A percentile compares a stretch with the other conserved stretches of the same genome.
phyloP scores from a whole-genome alignment of 2,329 filamentous ascomycete genomes.

The Diaporthe citrichinensis region DNA sequence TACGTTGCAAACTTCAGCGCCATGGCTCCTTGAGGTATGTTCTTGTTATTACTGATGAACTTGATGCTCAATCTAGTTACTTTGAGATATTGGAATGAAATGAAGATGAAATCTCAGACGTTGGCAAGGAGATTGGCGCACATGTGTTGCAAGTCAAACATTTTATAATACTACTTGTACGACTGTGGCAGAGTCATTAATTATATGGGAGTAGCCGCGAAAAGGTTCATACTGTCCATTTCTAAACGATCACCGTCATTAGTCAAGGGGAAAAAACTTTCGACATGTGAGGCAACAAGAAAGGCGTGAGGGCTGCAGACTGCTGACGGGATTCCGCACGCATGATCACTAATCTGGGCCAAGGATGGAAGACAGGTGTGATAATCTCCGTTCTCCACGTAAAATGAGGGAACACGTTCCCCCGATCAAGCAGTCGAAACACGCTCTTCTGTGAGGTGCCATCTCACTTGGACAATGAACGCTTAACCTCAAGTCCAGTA shows the following conservation, averaged over 20 bases:
- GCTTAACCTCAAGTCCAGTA: no score
- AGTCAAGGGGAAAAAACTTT: not conserved
- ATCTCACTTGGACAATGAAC: no score
- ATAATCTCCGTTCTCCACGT: no score
- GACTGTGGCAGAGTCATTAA: no score
- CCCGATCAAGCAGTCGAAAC: no score
- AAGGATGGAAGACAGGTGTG: no score
- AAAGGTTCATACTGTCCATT: not conserved
- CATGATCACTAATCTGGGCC: conserved; percentile 1
- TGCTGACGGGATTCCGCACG: not conserved
- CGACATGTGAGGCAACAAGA: not conserved
- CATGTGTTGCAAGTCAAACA: not conserved
- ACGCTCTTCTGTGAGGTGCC: no score
- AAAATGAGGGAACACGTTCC: no score
- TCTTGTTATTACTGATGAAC: not conserved
- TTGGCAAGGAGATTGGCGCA: not conserved
- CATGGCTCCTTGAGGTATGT: not conserved
- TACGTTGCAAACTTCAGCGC: not conserved
- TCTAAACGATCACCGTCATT: not conserved
- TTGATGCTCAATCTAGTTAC: not conserved
- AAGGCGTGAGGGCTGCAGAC: not conserved
- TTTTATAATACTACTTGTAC: not conserved
- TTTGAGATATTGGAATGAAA: no score
- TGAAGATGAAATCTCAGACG: not conserved
- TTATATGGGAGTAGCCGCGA: not conserved